These are phyloP conservation scores for Lentinula novae-zelandiae DNA, from an alignment of 1,284 basidiomycete species.

Conservation along the genomic window DNA sequence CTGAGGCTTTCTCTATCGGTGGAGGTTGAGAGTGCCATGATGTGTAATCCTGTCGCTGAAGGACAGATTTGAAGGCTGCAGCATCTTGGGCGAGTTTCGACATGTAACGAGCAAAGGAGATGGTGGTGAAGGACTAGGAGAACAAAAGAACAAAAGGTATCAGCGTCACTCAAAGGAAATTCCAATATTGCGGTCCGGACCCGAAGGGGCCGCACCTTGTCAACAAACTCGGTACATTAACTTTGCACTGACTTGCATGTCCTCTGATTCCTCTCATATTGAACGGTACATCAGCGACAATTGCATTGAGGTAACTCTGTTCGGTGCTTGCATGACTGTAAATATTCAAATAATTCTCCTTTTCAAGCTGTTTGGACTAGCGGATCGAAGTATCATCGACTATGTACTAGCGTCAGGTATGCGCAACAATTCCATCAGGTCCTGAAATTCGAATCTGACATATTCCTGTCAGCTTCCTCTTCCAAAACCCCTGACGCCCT, in stretches of 20 bases:
- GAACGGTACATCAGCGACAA: constrained; percentile 86
- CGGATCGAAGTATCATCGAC: constrained; percentile 80
- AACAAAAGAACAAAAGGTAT: background rate
- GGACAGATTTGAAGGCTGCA: constrained; percentile 60
- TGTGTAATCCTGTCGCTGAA: constrained; percentile 60
- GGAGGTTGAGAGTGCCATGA: constrained; percentile 70
- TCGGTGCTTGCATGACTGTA: background rate
- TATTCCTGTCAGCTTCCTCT: constrained; percentile 56
- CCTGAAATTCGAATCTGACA: constrained; percentile 12
- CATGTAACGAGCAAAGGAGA: constrained; percentile 33
- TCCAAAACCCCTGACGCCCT: constrained; percentile 80
- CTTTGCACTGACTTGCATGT: constrained; percentile 30
- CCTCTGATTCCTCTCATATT: constrained; percentile 59
- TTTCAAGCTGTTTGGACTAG: constrained; percentile 72
- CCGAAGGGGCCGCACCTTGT: too few species aligned
- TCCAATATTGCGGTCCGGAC: too few species aligned
- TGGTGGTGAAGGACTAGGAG: background rate
- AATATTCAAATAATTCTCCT: background rate
- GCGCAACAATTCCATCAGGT: constrained; percentile 15
- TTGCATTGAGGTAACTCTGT: constrained; percentile 62
- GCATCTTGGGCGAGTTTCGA: constrained; percentile 61
- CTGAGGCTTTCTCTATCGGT: constrained; percentile 23
- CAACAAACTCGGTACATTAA: background rate
- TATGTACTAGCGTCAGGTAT: constrained; percentile 82
- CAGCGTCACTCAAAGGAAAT: too few species aligned